phyloP scores from a whole-genome alignment of 139 green algal genomes.

The Chlamydomonas incerta region DNA sequence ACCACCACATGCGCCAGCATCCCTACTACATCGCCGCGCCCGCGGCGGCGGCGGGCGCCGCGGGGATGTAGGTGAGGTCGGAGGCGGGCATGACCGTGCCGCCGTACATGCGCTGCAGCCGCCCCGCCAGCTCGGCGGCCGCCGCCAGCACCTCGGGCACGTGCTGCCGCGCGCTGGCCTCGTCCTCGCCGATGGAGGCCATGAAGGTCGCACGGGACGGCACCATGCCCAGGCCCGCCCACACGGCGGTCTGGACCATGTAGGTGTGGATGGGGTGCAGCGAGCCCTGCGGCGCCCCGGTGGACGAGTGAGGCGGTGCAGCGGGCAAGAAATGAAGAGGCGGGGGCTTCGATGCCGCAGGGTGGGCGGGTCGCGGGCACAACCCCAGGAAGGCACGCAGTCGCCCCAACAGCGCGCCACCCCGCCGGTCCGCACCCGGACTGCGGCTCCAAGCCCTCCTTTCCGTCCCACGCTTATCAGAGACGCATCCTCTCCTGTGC shows the following conservation, averaged over 20 bases:
- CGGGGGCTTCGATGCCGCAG: too few relatives aligned
- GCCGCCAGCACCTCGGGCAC: constrained; percentile 31
- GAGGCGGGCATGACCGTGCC: constrained; percentile 16
- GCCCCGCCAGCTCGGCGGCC: background rate
- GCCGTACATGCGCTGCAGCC: constrained; percentile 25
- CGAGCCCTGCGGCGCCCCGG: background rate
- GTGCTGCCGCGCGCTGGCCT: constrained; percentile 35
- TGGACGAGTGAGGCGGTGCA: too few relatives aligned
- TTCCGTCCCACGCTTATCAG: too few relatives aligned
- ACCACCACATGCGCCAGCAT: too few relatives aligned
- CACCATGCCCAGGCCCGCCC: constrained; percentile 59
- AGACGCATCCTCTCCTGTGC: too few relatives aligned
- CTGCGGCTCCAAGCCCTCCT: too few relatives aligned
- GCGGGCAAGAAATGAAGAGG: too few relatives aligned
- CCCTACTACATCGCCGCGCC: too few relatives aligned
- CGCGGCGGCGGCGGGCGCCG: background rate
- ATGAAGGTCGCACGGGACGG: constrained; percentile 51
- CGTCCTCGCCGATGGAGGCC: constrained; percentile 50
- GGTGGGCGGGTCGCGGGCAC: too few relatives aligned
- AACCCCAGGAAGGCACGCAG: too few relatives aligned
- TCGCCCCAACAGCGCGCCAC: too few relatives aligned
- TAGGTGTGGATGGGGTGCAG: constrained; percentile 64
- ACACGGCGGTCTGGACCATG: constrained; percentile 59
- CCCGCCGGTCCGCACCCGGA: too few relatives aligned
- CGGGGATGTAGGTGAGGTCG: constrained; percentile 28